These are phyloP conservation scores for Eutrema japonicum DNA, from an alignment of 345 rosid species.

Conservation along the genomic window DNA sequence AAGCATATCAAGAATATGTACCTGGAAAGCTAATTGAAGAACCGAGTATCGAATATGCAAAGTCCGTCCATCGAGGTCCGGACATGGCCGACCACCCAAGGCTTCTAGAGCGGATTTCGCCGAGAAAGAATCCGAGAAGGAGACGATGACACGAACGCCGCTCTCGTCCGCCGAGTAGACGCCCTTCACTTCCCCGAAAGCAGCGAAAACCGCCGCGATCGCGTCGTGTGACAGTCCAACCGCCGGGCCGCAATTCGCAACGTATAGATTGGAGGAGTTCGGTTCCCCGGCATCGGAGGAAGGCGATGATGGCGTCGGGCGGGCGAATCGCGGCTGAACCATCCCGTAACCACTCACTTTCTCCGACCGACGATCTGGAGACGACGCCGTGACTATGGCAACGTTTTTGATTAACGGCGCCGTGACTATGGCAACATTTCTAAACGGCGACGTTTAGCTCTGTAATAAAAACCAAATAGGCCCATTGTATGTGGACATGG, in stretches of 20 bases:
- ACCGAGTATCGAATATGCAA: constrained; percentile 78
- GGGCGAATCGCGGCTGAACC: constrained; percentile 65
- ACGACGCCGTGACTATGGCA: neutral
- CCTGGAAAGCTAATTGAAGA: constrained; percentile 57
- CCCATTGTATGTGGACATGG: neutral
- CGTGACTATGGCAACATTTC: neutral
- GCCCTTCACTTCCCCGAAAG: constrained; percentile 70
- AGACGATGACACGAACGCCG: constrained; percentile 82
- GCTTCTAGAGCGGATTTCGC: constrained; percentile 70
- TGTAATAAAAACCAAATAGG: neutral
- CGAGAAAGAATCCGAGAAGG: constrained; percentile 49
- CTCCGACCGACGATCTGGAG: constrained; percentile 15
- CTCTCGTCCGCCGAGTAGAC: constrained; percentile 85
- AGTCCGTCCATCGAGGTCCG: constrained; percentile 65
- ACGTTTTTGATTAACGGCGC: constrained; percentile 21
- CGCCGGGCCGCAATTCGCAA: constrained; percentile 94
- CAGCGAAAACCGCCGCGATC: constrained; percentile 59
- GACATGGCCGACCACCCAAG: constrained; percentile 59
- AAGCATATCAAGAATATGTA: constrained; percentile 19
- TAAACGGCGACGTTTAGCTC: neutral
- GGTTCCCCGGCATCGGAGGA: constrained; percentile 25
- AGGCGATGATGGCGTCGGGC: constrained; percentile 47
- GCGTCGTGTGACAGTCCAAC: constrained; percentile 68
- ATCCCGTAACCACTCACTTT: constrained; percentile 22
- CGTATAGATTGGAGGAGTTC: constrained; percentile 61